Percentiles rank a stretch among this genome's conserved stretches.
These are phyloP conservation scores for Trichosporon sp. DNA, from an alignment of 1,284 basidiomycete genomes.

Conservation along the genomic window DNA sequence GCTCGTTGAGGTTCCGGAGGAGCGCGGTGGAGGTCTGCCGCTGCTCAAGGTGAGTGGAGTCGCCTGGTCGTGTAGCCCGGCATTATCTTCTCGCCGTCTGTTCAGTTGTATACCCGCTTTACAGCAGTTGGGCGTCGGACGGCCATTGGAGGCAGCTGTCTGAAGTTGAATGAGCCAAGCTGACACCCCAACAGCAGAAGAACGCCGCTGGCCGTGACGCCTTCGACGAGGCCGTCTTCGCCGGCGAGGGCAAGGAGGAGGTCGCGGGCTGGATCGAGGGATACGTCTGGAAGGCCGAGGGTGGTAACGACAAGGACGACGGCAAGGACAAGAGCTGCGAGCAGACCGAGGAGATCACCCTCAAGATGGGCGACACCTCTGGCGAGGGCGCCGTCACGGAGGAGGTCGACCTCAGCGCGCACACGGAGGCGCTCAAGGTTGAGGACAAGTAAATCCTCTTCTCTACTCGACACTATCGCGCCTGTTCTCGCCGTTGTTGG, in stretches of 20 bases:
- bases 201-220: slow-evolving; percentile 52
- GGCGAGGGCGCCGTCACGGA: slow-evolving; percentile 11
- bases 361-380: slow-evolving; percentile 20
- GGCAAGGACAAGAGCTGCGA: slow-evolving; percentile 21
- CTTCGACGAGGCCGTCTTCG: slow-evolving; percentile 53
- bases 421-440: slow-evolving; percentile 18
- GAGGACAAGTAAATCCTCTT: slow-evolving; percentile 4
- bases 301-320: slow-evolving; percentile 30
- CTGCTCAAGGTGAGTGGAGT: slow-evolving; percentile 49
- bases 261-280: slow-evolving; percentile 57
- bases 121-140: too few species aligned
- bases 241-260: slow-evolving; percentile 57
- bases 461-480: too few species aligned
- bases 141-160: too few species aligned
- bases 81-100: too few species aligned
- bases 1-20: slow-evolving; percentile 62
- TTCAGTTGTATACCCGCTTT: too few species aligned
- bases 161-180: not conserved
- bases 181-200: slow-evolving; percentile 44
- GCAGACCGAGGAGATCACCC: slow-evolving; percentile 26
- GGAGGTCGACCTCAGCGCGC: slow-evolving; percentile 18
- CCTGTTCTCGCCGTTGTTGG: too few species aligned
- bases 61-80: too few species aligned
- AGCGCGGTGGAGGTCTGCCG: slow-evolving; percentile 51
- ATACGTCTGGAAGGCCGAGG: slow-evolving; percentile 50